Evolutionary conservation across 176 grass and related monocot species (phyloP), one percentile per base, ranked within the genome.

Genomic region (Stipa capillata): DNA sequence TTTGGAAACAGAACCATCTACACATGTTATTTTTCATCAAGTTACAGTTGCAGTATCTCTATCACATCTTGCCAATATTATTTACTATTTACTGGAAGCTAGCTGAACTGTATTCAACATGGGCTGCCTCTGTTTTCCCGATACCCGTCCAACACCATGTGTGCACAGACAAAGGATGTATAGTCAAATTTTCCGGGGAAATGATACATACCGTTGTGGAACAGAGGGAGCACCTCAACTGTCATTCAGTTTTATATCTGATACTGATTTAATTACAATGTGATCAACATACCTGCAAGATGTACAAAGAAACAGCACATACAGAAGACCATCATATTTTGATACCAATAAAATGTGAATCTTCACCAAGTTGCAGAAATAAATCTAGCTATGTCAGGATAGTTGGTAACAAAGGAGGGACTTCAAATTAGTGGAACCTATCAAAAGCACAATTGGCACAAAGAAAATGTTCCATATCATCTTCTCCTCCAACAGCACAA

Each of bases 221-320:
- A 41, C 3, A 31, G 60, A 40, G 23, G 20, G 56, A 42, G 23
- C 64, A 83, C 27, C 36, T 88, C 39, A 28, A 54, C 71, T 14
- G 35, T 88, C 32, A 8, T 48, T 49, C 16, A 40, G 13, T 59
- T 1, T 64, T 18, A 45, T 29, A 51, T 73, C 44, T 33, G 31
- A 23, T 20, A 41, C 34, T 67, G 31, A 8, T 74, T 51, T 64
- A 35, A 14, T 67, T 52, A 69, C 36, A 63, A 51, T 74, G n/a
- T 25, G 49, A 69, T 29, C 69, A 84, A 62, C 35, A 42, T 39
- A 81, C 82, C 77, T 89, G 82, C 52, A 80, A 80, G 10, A 69
- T 51, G 29, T 74, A 69, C 25, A 85, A 76, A 76, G 35, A 61
- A 54, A 80, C 11, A 71, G 8, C 23, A 54, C 15, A 75, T 61